phyloP scores from a whole-genome alignment of 768 basidiomycete species.

The Termitomyces sp. region DNA sequence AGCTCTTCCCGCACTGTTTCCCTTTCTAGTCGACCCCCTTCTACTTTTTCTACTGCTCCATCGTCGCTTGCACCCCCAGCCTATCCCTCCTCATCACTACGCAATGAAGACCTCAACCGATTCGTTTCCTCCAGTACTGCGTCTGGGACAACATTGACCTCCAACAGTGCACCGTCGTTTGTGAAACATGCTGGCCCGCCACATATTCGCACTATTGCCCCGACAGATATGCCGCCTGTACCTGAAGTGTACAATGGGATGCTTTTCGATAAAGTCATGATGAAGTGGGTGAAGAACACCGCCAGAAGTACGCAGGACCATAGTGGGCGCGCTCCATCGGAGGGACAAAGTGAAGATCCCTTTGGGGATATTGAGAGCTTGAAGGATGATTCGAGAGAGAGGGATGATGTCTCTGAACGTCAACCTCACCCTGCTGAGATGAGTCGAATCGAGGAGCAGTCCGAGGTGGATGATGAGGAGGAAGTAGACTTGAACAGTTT shows the following conservation, averaged over 20 bases:
- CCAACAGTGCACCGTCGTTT: constrained; percentile 75
- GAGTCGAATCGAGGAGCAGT: constrained; percentile 46
- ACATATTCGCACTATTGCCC: constrained; percentile 78
- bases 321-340: constrained; percentile 28
- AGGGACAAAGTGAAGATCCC: constrained; percentile 75
- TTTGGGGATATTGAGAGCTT: constrained; percentile 91
- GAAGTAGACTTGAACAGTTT: constrained; percentile 70
- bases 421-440: constrained; percentile 27
- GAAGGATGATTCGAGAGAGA: constrained; percentile 53
- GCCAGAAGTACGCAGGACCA: constrained; percentile 29
- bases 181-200: constrained; percentile 80
- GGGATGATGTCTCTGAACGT: constrained; percentile 19
- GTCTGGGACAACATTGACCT: constrained; percentile 70
- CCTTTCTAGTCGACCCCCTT: constrained; percentile 23
- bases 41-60: constrained; percentile 12
- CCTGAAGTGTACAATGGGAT: constrained; percentile 84
- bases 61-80: constrained; percentile 33
- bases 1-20: constrained; percentile 22
- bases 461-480: constrained; percentile 58
- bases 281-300: constrained; percentile 80
- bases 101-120: constrained; percentile 76
- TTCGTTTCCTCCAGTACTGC: constrained; percentile 89
- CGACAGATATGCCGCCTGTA: constrained; percentile 70
- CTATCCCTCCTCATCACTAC: constrained; percentile 51
- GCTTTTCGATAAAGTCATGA: constrained; percentile 79